phyloP scores from a whole-genome alignment of 768 basidiomycete species.

The Mycena alexandri region DNA sequence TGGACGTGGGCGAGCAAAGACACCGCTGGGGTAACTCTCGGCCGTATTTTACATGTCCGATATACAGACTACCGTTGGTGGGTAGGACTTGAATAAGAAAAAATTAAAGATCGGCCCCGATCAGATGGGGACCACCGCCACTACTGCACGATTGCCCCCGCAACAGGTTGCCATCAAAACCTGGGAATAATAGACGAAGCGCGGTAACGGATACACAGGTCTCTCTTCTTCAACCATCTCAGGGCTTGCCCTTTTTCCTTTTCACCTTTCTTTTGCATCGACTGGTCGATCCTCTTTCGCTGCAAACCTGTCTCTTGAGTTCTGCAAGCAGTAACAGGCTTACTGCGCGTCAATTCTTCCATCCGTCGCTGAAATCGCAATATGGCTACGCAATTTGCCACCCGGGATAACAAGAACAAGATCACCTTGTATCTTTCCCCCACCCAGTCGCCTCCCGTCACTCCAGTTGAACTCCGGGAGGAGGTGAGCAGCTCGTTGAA shows the following conservation, averaged over 20 bases:
- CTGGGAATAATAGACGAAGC: slow-evolving; percentile 16
- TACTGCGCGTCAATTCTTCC: slow-evolving; percentile 21
- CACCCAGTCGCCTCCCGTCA: slow-evolving; percentile 43
- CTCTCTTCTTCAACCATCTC: slow-evolving; percentile 23
- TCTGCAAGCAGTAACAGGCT: slow-evolving; percentile 32
- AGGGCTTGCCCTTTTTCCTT: slow-evolving; percentile 31
- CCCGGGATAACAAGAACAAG: slow-evolving; percentile 34
- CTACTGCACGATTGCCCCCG: not conserved
- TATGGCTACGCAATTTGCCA: slow-evolving; percentile 34
- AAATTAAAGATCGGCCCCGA: not conserved
- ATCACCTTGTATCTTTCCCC: slow-evolving; percentile 51
- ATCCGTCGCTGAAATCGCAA: not conserved
- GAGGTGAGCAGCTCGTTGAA: slow-evolving; percentile 44
- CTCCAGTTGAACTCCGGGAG: slow-evolving; percentile 54
- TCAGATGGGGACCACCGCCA: not conserved
- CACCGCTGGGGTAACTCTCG: slow-evolving; percentile 83
- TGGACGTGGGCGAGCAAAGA: slow-evolving; percentile 71
- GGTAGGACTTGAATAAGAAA: not conserved
- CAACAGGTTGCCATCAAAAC: slow-evolving; percentile 2
- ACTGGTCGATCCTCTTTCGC: slow-evolving; percentile 42
- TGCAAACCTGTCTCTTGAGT: slow-evolving; percentile 25
- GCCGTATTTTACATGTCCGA: slow-evolving; percentile 81
- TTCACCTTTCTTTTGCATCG: slow-evolving; percentile 38
- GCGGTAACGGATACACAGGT: slow-evolving; percentile 8
- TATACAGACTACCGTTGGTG: slow-evolving; percentile 72